phyloP scores from a whole-genome alignment of 2,329 filamentous ascomycete species.

The Colletotrichum aenigma region DNA sequence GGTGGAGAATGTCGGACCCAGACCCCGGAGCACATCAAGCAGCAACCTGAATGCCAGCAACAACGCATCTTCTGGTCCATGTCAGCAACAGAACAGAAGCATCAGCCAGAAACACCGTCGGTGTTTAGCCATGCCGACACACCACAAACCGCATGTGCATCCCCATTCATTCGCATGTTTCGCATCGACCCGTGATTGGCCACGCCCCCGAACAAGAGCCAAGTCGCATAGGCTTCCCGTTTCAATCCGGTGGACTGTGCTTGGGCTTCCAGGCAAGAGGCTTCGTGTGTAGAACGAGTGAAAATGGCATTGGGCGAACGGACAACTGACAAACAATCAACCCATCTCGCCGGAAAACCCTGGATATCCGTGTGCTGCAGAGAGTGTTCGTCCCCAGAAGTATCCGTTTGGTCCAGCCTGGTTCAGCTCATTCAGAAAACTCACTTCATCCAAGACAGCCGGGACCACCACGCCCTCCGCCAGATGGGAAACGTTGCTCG shows the following conservation, averaged over 20 bases:
- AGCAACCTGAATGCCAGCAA: background rate
- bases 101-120: background rate
- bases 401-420: background rate
- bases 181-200: background rate
- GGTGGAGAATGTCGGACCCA: background rate
- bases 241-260: slow-evolving; percentile 16
- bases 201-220: background rate
- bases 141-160: background rate
- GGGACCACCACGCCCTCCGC: background rate
- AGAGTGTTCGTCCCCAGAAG: background rate
- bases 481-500: background rate
- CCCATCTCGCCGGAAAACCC: background rate
- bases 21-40: background rate
- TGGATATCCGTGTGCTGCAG: background rate
- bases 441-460: background rate
- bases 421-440: background rate
- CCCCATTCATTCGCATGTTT: background rate
- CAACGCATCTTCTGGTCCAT: background rate
- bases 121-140: background rate
- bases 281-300: background rate
- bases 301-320: background rate
- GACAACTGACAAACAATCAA: background rate
- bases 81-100: background rate
- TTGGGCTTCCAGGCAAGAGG: background rate
- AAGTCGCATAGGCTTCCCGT: slow-evolving; percentile 9